A percentile compares a stretch with the other conserved stretches of the same genome.
These are phyloP conservation scores for Stagonosporopsis vannaccii DNA, from an alignment of 2,329 filamentous ascomycete species.

Conservation along the genomic window DNA sequence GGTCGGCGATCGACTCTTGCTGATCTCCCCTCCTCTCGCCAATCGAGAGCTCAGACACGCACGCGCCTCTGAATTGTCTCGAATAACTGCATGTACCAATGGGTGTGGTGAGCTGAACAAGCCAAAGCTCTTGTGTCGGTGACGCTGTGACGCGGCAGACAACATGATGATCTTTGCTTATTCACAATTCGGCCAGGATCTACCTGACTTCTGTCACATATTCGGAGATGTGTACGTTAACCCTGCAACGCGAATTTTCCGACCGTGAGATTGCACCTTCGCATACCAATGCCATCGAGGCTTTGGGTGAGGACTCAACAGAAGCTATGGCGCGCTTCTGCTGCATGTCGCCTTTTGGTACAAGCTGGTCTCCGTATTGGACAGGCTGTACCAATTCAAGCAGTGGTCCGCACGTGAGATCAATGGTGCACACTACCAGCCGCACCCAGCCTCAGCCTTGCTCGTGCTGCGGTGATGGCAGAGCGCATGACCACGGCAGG, in stretches of 20 bases:
- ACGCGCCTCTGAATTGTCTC: background rate
- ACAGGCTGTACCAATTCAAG: conserved; percentile 2
- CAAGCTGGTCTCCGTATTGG: background rate
- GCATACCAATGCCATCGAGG: background rate
- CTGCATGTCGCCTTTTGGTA: conserved; percentile 1
- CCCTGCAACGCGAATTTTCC: background rate
- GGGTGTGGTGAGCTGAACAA: conserved; percentile 26
- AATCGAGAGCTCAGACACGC: conserved; percentile 30
- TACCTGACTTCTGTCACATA: conserved; percentile 1
- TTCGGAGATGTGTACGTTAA: background rate
- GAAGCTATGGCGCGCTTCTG: conserved; percentile 3
- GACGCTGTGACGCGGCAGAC: conserved; percentile 3
- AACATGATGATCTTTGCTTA: background rate
- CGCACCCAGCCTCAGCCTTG: background rate
- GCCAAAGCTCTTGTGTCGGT: conserved; percentile 6
- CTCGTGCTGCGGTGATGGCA: background rate
- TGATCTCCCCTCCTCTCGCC: conserved; percentile 25
- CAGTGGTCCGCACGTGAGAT: conserved; percentile 9
- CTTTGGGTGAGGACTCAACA: background rate
- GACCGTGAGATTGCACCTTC: background rate
- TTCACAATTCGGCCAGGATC: background rate
- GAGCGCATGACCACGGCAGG: background rate
- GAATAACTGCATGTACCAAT: conserved; percentile 16
- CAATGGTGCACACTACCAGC: background rate
- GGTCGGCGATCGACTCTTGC: conserved; percentile 21